Evolutionary conservation across 148 eudicot species (phyloP).

Genomic region (Bassia scoparia): DNA sequence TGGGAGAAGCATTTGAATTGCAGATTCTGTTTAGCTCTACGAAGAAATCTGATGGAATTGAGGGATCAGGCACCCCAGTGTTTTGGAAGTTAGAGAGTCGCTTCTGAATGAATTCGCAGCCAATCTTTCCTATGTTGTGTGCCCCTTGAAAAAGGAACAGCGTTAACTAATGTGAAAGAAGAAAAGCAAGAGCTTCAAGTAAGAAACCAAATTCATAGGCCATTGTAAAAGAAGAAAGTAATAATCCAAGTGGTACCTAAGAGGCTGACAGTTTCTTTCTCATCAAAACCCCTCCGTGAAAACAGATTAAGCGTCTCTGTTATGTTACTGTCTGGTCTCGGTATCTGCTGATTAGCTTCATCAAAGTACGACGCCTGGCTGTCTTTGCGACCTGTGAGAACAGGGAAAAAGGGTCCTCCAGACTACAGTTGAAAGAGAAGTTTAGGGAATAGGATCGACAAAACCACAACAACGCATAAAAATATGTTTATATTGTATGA

Average conservation of each 20-base stretch:
- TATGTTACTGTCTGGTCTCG: slow-evolving; percentile 32
- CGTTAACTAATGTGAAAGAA: not conserved
- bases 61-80: slow-evolving; percentile 37
- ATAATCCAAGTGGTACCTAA: slow-evolving; percentile 24
- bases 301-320: slow-evolving; percentile 24
- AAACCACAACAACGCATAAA: not conserved
- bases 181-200: not conserved
- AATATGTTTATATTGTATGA: not conserved
- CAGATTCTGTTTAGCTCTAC: slow-evolving; percentile 28
- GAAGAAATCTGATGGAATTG: slow-evolving; percentile 33
- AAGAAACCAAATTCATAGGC: not conserved
- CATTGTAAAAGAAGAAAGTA: not conserved
- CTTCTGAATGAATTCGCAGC: slow-evolving; percentile 37
- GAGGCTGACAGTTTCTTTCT: slow-evolving; percentile 35
- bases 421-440: slow-evolving; percentile 10
- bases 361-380: slow-evolving; percentile 27
- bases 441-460: not conserved
- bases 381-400: slow-evolving; percentile 38
- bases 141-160: slow-evolving; percentile 29
- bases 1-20: slow-evolving; percentile 24
- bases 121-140: slow-evolving; percentile 50
- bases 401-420: slow-evolving; percentile 35
- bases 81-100: slow-evolving; percentile 32
- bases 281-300: slow-evolving; percentile 35
- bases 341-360: slow-evolving; percentile 28